Conservation (phyloP, 1,284 basidiomycete genomes). For the Calocybe gambosa region DNA sequence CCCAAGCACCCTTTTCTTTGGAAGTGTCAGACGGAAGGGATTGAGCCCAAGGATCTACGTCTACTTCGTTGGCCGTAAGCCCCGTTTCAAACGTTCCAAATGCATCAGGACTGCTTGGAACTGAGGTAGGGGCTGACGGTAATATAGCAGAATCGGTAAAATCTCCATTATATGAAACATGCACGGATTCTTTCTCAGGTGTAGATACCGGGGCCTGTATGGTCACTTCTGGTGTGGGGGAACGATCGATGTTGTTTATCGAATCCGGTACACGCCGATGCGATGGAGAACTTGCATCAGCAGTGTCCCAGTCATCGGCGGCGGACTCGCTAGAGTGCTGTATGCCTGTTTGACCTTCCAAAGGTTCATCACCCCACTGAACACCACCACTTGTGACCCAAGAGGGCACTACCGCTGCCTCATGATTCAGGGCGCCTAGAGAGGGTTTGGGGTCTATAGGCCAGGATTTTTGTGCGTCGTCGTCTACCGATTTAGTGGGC, state of each 20-base stretch:
- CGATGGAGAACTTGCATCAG: constrained; percentile 30
- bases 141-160: constrained; percentile 1
- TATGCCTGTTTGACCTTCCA: constrained; percentile 28
- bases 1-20: constrained; percentile 42
- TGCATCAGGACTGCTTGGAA: constrained; percentile 41
- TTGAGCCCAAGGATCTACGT: constrained; percentile 32
- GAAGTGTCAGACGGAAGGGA: constrained; percentile 21
- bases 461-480: constrained; percentile 20
- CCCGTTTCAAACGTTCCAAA: constrained; percentile 61
- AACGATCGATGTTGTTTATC: constrained; percentile 9
- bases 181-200: constrained; percentile 2
- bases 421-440: constrained; percentile 37
- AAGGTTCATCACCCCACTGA: constrained; percentile 38
- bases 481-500: constrained; percentile 25
- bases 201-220: constrained; percentile 8
- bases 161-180: constrained; percentile 6
- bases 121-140: constrained; percentile 6
- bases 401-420: constrained; percentile 47
- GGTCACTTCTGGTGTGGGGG: constrained; percentile 5
- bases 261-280: constrained; percentile 20
- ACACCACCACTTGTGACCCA: constrained; percentile 44
- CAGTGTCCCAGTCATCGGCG: constrained; percentile 15
- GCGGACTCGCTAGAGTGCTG: constrained; percentile 23
- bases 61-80: constrained; percentile 23
- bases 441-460: constrained; percentile 15